Evolutionary conservation across 148 eudicot species (phyloP), one percentile per base, ranked within the genome.

Genomic region (Dysphania ambrosioides): DNA sequence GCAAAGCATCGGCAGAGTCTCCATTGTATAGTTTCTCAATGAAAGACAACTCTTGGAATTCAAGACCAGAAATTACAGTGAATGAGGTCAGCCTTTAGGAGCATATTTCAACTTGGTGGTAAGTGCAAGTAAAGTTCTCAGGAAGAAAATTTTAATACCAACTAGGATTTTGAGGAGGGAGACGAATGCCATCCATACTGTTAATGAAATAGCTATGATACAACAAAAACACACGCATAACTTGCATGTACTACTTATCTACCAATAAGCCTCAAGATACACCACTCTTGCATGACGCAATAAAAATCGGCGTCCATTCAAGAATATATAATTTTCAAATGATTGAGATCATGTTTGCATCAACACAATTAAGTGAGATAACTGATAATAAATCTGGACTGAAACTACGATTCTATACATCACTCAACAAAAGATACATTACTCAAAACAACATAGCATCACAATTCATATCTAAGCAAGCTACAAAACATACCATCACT

Each of bases 401-500:
- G 44, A 73, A 8, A 44, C n/a, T n/a, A 68, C 27, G 15, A 26
- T 64, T 73, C 72, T 72, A 68, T 47, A 26, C n/a, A n/a, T 58
- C 68, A 73, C 49, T 44, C 63, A 26, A 26, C 19, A 55, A 49
- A 18, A 74, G 81, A 62, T 66, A 53, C 62, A 42, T 40, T 61
- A 44, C 18, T 62, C 31, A 74, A 86, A 81, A 76, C 53, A 44
- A 74, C 63, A 86, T 72, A 73, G 38, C 60, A 73, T 55, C 74
- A 68, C 57, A 85, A 83, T n/a, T n/a, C n/a, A n/a, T n/a, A n/a
- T n/a, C 38, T 63, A 77, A 78, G 71, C 75, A 83, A 86, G 83
- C 82, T 75, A 80, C 85, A 19, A 76, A 77, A 87, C 96, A 83
- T 95, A 95, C 99, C 99, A 76, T 92, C 87, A 61, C 96, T 92